Evolutionary conservation across 306 rosid genomes (phyloP), one percentile per base, ranked within the genome.

Genomic region (Trichosanthes truncata): DNA sequence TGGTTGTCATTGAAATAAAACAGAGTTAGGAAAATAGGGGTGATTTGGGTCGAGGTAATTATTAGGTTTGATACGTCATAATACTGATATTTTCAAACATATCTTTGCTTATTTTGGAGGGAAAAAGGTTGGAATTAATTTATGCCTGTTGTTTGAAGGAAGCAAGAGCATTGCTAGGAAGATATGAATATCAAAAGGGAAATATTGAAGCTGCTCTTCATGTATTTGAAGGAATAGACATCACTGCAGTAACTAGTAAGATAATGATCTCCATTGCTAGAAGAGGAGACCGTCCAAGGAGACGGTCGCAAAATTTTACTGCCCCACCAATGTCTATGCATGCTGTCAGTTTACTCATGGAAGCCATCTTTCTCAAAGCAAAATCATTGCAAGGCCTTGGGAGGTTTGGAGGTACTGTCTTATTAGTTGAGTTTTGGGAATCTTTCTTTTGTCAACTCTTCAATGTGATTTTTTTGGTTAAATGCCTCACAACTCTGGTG

Each of bases 101-200:
- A 43, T 25, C 40, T 40, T 71, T 43, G 57, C 3, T 71, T 13
- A 25, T 6, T 41, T 25, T 45, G 55, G 56, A 45, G 76, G 31
- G 33, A 14, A 46, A 38, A 48, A 3, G 41, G n/a, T 14, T 73
- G 78, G 10, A 48, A 46, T 73, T 73, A 73, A 73, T 48, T 49
- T 73, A 25, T 48, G 46, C 82, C 51, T 79, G 76, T 66, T 41
- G 59, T 86, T 57, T 88, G 85, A 90, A 91, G 99, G 99, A 93
- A 89, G 98, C 98, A 81, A 90, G 98, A 86, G 98, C 98, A 38
- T 80, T 90, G 78, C 85, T 96, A 79, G 99, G 99, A 77, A 89
- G 96, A 86, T 89, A 88, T 71, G 98, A 96, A 82, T 96, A 91
- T 85, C 96, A 90, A 81, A 96, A 96, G 82, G 99, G 99, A 86